Conservation (phyloP, 805 yeast genomes). For the Schizosaccharomyces lindneri region DNA sequence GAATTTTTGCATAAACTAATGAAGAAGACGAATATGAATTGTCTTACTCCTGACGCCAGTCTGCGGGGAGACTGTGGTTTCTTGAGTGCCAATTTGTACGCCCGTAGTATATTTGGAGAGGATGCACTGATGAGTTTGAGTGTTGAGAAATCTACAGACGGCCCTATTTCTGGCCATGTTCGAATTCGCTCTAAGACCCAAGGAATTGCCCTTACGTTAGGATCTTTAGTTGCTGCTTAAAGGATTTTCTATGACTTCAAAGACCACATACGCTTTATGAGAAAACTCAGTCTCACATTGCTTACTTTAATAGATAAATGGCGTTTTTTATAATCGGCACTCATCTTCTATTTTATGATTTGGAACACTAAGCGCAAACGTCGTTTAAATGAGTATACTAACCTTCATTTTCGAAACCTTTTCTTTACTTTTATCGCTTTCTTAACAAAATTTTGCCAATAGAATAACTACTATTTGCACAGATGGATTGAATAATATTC, state of each 20-base stretch:
- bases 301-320: no score
- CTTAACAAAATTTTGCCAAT: no score
- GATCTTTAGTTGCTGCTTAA: slow-evolving; percentile 24
- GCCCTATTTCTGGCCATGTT: slow-evolving; percentile 74
- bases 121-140: slow-evolving; percentile 91
- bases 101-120: slow-evolving; percentile 85
- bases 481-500: no score
- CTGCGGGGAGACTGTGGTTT: slow-evolving; percentile 46
- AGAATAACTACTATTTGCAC: no score
- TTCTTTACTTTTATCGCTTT: no score
- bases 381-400: no score
- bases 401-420: no score
- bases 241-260: not conserved
- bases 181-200: slow-evolving; percentile 94
- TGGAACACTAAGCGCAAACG: no score
- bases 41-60: slow-evolving; percentile 80
- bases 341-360: no score
- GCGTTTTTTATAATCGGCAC: no score
- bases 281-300: no score
- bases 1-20: slow-evolving; percentile 54
- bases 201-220: slow-evolving; percentile 82
- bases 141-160: slow-evolving; percentile 54
- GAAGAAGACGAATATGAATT: slow-evolving; percentile 75
- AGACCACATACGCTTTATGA: no score
- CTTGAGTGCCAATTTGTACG: slow-evolving; percentile 79